Percentiles rank a stretch among this genome's conserved stretches.
Conservation (phyloP, 192 early-diverging fungal genomes). For the Diversispora eburnea region DNA sequence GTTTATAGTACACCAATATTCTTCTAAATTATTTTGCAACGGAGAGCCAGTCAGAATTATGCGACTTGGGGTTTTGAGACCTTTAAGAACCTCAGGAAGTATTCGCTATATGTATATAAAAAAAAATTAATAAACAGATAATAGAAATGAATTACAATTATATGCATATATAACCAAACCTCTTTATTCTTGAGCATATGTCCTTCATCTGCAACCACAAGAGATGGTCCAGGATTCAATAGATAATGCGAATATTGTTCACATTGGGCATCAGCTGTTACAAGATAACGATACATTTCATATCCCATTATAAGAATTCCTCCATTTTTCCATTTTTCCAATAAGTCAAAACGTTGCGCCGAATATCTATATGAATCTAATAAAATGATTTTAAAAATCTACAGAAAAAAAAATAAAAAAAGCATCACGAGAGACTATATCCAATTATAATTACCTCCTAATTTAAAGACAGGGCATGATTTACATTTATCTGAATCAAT, state of each 20-base stretch:
- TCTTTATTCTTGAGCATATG: constrained; percentile 66
- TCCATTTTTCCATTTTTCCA: constrained; percentile 55
- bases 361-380: no score
- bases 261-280: background rate
- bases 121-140: background rate
- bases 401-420: no score
- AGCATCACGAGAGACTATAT: no score
- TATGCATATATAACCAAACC: constrained; percentile 17
- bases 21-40: constrained; percentile 71
- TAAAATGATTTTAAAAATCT: no score
- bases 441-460: constrained; percentile 1
- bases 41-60: constrained; percentile 81
- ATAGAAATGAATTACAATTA: no score
- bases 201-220: constrained; percentile 81
- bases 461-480: constrained; percentile 50
- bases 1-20: constrained; percentile 45
- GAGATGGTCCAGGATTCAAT: constrained; percentile 60
- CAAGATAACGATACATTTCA: constrained; percentile 49
- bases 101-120: constrained; percentile 28
- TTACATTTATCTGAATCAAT: constrained; percentile 24
- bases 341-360: no score
- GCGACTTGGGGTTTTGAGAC: constrained; percentile 54
- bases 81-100: constrained; percentile 28
- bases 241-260: constrained; percentile 31
- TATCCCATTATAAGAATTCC: constrained; percentile 73